Evolutionary conservation across 2,329 filamentous ascomycete species (phyloP).

Genomic region (Chlorencoelia australis): DNA sequence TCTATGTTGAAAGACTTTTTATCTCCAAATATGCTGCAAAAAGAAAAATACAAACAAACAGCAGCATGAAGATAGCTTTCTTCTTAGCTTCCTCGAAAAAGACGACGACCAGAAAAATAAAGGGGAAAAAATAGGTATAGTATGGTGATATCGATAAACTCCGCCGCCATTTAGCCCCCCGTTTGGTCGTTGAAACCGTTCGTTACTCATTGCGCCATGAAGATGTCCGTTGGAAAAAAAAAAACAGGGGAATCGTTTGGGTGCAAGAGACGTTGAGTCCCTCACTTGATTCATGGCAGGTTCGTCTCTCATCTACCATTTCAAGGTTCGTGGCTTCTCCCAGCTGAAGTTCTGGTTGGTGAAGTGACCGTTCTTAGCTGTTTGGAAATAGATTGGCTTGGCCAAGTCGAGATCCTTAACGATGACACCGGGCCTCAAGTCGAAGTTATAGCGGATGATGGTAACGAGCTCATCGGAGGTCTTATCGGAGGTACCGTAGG

Average conservation of each 20-base stretch:
- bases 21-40: constrained; percentile 17
- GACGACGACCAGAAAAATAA: no score
- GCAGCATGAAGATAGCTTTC: no score
- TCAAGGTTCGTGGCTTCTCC: constrained; percentile 96
- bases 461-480: constrained; percentile 85
- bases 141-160: constrained; percentile 16
- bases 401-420: constrained; percentile 92
- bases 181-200: constrained; percentile 29
- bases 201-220: constrained; percentile 27
- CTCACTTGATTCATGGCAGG: constrained; percentile 16
- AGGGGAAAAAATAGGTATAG: constrained; percentile 10
- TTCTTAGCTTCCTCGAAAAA: no score
- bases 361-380: constrained; percentile 99
- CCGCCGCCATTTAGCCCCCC: constrained; percentile 14
- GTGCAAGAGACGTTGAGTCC: constrained; percentile 27
- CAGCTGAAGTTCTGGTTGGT: constrained; percentile 96
- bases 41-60: no score
- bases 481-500: constrained; percentile 89
- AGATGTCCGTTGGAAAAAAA: constrained; percentile 22
- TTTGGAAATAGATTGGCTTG: constrained; percentile 96
- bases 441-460: constrained; percentile 94
- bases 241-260: constrained; percentile 17
- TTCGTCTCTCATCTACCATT: constrained; percentile 54
- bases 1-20: constrained; percentile 32
- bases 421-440: constrained; percentile 95